These are phyloP conservation scores for Aspergillus tamarii DNA, from an alignment of 2,329 filamentous ascomycete species.

Conservation along the genomic window DNA sequence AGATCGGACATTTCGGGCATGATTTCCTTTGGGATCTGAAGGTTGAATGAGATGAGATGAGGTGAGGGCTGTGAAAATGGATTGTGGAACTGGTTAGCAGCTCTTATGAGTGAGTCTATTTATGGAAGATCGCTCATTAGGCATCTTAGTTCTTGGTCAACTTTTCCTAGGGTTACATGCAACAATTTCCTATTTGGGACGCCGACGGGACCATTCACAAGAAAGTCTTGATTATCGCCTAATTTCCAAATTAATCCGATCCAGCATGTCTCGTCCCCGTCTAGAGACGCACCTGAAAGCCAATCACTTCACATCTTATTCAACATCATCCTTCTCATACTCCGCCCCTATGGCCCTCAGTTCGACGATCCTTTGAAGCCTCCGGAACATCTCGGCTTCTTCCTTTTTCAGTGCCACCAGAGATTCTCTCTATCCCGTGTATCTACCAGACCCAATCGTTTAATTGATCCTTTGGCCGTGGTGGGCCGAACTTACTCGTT, in stretches of 20 bases:
- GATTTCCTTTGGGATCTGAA: background rate
- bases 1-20: background rate
- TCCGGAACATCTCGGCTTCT: too few species aligned
- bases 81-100: too few species aligned
- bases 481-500: too few species aligned
- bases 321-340: background rate
- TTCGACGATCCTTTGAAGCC: background rate
- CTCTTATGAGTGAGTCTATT: background rate
- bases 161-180: background rate
- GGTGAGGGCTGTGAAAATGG: background rate
- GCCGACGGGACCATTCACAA: background rate
- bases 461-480: too few species aligned
- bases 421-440: too few species aligned
- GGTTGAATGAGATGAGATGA: too few species aligned
- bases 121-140: background rate
- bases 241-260: too few species aligned
- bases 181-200: background rate
- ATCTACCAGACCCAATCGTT: too few species aligned
- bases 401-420: too few species aligned
- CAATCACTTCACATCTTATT: background rate
- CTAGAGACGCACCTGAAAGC: background rate
- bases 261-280: too few species aligned
- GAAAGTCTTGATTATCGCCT: background rate
- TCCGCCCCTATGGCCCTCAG: background rate
- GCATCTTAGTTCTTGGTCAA: too few species aligned